A percentile compares a stretch with the other conserved stretches of the same genome.
Evolutionary conservation across 305 asterid species (phyloP).

Genomic region (Fraxinus nigra): DNA sequence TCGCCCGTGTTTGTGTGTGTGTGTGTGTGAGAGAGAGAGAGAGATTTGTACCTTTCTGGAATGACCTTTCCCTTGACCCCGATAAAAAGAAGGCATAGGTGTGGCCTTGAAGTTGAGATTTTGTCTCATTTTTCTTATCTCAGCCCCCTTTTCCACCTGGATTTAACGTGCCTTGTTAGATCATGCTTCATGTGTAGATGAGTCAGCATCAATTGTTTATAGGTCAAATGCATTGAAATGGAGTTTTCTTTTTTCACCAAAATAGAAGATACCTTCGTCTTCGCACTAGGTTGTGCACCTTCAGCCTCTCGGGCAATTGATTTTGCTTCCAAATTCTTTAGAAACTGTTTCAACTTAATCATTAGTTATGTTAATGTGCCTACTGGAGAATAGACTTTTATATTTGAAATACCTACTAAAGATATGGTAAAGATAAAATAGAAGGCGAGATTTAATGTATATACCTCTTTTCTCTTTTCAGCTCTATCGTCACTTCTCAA

Average conservation of each 20-base stretch:
- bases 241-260: background rate
- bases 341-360: conserved; percentile 31
- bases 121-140: conserved; percentile 35
- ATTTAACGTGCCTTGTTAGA: conserved; percentile 17
- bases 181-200: conserved; percentile 12
- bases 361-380: background rate
- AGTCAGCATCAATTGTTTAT: background rate
- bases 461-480: conserved; percentile 64
- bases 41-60: conserved; percentile 33
- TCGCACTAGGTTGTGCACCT: conserved; percentile 41
- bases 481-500: conserved; percentile 47
- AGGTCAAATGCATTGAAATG: background rate
- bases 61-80: conserved; percentile 29
- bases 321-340: conserved; percentile 58
- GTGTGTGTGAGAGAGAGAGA: background rate
- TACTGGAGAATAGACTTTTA: background rate
- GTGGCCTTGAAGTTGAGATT: conserved; percentile 47
- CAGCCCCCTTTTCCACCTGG: conserved; percentile 49
- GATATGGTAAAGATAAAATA: conserved; percentile 16
- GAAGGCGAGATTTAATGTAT: conserved; percentile 1
- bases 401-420: background rate
- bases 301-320: conserved; percentile 54
- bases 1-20: background rate
- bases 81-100: conserved; percentile 36
- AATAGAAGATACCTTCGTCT: conserved; percentile 47